A percentile compares a stretch with the other conserved stretches of the same genome.
Evolutionary conservation across 306 rosid species (phyloP).

Genomic region (Nissolia schottii): DNA sequence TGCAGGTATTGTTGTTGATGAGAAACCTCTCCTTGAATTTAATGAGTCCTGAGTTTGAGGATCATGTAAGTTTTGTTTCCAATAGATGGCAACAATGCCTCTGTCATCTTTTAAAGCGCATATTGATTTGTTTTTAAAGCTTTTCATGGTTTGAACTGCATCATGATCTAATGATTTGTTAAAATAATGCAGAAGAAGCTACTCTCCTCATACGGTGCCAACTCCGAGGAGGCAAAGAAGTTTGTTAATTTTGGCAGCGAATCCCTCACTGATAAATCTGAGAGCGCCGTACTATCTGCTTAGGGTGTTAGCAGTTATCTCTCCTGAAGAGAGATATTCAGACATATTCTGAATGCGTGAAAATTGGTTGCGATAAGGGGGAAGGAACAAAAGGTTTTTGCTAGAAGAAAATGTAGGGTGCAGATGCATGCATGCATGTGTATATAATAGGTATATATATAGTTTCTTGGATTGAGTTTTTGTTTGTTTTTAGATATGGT

Average conservation of each 20-base stretch:
- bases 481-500: slow-evolving; percentile 17
- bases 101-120: slow-evolving; percentile 9
- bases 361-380: not conserved
- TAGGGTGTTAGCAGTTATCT: slow-evolving; percentile 27
- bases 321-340: not conserved
- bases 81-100: not conserved
- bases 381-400: slow-evolving; percentile 15
- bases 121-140: not conserved
- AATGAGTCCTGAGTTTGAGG: slow-evolving; percentile 70
- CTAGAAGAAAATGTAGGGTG: slow-evolving; percentile 2
- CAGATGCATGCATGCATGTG: slow-evolving; percentile 22
- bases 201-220: slow-evolving; percentile 48
- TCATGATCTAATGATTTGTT: not conserved
- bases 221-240: slow-evolving; percentile 43
- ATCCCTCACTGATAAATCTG: slow-evolving; percentile 35
- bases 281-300: slow-evolving; percentile 55
- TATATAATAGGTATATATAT: not conserved
- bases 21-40: slow-evolving; percentile 73
- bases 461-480: slow-evolving; percentile 16
- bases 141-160: not conserved
- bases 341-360: not conserved
- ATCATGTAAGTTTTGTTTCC: slow-evolving; percentile 57
- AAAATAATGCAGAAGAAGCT: slow-evolving; percentile 51
- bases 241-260: slow-evolving; percentile 23
- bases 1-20: slow-evolving; percentile 75